phyloP scores from a whole-genome alignment of 257 asterid genomes.

The Marsdenia floribunda region DNA sequence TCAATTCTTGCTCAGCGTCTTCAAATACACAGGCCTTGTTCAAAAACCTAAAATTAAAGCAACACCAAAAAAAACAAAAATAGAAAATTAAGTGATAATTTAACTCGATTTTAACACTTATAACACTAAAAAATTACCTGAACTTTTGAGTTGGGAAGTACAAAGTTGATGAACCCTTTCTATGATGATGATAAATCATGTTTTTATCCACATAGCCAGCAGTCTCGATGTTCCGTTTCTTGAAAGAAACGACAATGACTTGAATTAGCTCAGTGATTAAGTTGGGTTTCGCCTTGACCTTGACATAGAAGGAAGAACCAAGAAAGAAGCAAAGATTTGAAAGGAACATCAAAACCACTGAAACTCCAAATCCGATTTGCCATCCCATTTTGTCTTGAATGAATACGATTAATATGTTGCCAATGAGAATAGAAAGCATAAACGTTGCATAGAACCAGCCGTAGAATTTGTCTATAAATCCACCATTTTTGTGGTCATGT shows the following conservation, averaged over 20 bases:
- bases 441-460: conserved; percentile 57
- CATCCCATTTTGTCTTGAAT: conserved; percentile 74
- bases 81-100: too few relatives aligned
- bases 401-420: conserved; percentile 53
- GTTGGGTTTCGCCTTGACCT: conserved; percentile 35
- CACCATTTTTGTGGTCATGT: conserved; percentile 9
- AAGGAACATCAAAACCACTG: conserved; percentile 36
- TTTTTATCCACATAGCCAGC: conserved; percentile 6
- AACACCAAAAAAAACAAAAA: too few relatives aligned
- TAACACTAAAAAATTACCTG: too few relatives aligned
- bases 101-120: too few relatives aligned
- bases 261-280: conserved; percentile 41
- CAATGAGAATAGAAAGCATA: conserved; percentile 37
- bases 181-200: conserved; percentile 36
- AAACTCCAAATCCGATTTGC: conserved; percentile 64
- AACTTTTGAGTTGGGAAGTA: not conserved
- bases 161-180: conserved; percentile 22
- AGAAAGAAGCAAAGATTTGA: conserved; percentile 36
- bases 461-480: conserved; percentile 38
- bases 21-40: conserved; percentile 31
- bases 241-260: conserved; percentile 51
- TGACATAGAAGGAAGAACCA: conserved; percentile 54
- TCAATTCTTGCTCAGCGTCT: conserved; percentile 35
- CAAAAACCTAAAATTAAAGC: too few relatives aligned
- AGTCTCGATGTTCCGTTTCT: conserved; percentile 33